Evolutionary conservation across 352 stramenopile genomes (phyloP), one percentile per base, ranked within the genome.

Genomic region (Peronospora belbahrii): DNA sequence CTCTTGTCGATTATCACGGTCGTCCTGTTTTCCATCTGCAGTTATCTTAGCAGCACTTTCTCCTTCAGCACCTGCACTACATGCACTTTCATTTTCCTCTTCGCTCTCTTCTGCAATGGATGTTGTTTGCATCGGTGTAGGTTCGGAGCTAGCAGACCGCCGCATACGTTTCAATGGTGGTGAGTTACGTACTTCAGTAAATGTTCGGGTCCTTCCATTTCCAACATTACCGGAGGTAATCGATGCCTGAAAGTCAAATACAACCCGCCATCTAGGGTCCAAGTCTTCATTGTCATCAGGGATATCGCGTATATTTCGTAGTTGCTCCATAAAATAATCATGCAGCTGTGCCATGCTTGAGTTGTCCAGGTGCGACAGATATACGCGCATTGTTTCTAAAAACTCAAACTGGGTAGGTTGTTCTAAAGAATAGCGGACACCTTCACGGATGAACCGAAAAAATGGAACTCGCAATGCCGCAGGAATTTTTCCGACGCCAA

Each of bases 401-500:
- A 94, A 94, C 3, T 48, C 54, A 38, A 90, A 87, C 10, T 91
- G 68, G 4, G 53, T 42, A 14, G 51, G 59, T 20, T 60, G 42
- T 38, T 90, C 73, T 15, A 94, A 33, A 14, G 78, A 65, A 52
- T 72, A 90, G 8, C 81, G 76, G 1, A 93, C 61, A 19, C 83
- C 83, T 70, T 94, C 83, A 35, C 75, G 74, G 17, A 94, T 31
- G 44, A 94, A 94, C 0, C 83, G 68, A 45, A 90, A 71, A 56
- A 92, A 94, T 15, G 81, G 76, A 4, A 67, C 69, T 42, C 76
- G 64, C 43, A 94, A 52, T 8, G 78, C 71, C 15, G 65, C 46
- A 11, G 73, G 37, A 7, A 93, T 53, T 47, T 88, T 92, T 15
- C 81, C 78, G 15, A 91, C 75, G 17, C 83, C 83, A 18, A 94